Evolutionary conservation across 2,329 filamentous ascomycete species (phyloP).

Genomic region (Hymenotorrendiella dingleyae): DNA sequence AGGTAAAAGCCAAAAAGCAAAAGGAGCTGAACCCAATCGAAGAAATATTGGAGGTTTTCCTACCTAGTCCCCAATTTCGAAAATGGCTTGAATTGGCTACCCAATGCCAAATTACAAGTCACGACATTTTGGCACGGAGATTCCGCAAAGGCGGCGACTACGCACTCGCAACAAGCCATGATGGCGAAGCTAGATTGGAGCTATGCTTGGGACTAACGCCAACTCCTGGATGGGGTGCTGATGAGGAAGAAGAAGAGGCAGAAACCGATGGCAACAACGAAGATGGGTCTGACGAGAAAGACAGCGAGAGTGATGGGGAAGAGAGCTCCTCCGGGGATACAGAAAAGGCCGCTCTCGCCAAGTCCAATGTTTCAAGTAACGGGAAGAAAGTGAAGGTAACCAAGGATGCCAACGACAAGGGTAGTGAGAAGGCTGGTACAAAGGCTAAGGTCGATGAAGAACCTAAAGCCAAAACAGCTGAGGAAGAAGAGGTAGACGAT

Average conservation of each 20-base stretch:
- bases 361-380: conserved; percentile 29
- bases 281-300: conserved; percentile 17
- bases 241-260: conserved; percentile 47
- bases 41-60: conserved; percentile 73
- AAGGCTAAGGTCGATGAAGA: conserved; percentile 24
- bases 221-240: conserved; percentile 75
- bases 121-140: conserved; percentile 74
- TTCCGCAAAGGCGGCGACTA: conserved; percentile 89
- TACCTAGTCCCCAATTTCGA: conserved; percentile 80
- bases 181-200: conserved; percentile 72
- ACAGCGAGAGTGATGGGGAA: neutral
- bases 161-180: conserved; percentile 83
- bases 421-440: conserved; percentile 9
- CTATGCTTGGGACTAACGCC: conserved; percentile 85
- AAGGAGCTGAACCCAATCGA: conserved; percentile 55
- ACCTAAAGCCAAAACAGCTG: too few species aligned
- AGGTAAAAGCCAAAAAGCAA: conserved; percentile 30
- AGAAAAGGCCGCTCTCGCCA: conserved; percentile 11
- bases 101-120: conserved; percentile 63
- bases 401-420: conserved; percentile 9
- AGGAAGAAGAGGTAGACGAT: conserved; percentile 46
- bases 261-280: conserved; percentile 30
- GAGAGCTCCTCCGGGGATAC: neutral
- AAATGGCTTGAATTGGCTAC: conserved; percentile 87
- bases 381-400: conserved; percentile 26